These are phyloP conservation scores for Theobroma grandiflorum DNA, from an alignment of 441 rosid species.

Conservation along the genomic window DNA sequence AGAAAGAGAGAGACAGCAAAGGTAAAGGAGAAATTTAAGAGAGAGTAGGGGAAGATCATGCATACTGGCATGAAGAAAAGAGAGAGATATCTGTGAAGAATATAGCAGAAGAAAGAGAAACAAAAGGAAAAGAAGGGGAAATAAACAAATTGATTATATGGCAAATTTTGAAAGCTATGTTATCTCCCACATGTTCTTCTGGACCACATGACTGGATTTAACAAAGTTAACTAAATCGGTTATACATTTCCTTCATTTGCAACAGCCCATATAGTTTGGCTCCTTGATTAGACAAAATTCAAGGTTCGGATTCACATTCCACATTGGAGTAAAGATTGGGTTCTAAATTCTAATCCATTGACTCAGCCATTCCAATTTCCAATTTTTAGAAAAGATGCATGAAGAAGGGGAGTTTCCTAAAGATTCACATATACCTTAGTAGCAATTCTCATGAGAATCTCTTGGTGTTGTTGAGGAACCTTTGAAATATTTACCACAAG, in stretches of 20 bases:
- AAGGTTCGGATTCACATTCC: neutral
- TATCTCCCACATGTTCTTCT: neutral
- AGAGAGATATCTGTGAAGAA: too few relatives aligned
- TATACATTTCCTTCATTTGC: neutral
- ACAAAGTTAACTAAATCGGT: neutral
- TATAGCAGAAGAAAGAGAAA: too few relatives aligned
- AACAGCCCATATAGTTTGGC: neutral
- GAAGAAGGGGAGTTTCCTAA: neutral
- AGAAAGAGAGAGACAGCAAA: too few relatives aligned
- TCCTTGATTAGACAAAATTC: neutral
- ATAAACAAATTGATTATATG: too few relatives aligned
- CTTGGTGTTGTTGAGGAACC: slow-evolving; percentile 88
- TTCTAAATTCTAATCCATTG: neutral
- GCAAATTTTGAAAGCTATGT: too few relatives aligned
- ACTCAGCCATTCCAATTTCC: neutral
- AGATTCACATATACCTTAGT: slow-evolving; percentile 58
- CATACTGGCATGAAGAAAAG: too few relatives aligned
- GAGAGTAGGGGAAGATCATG: too few relatives aligned
- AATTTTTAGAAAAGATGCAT: slow-evolving; percentile 15
- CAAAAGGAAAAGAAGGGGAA: too few relatives aligned
- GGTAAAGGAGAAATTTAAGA: too few relatives aligned
- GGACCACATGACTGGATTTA: neutral
- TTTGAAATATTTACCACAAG: slow-evolving; percentile 69
- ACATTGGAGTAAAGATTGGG: neutral
- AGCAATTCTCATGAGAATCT: slow-evolving; percentile 76